A percentile compares a stretch with the other conserved stretches of the same genome.
Conservation (phyloP, 2,329 filamentous ascomycete genomes). For the Alternaria triticimaculans region DNA sequence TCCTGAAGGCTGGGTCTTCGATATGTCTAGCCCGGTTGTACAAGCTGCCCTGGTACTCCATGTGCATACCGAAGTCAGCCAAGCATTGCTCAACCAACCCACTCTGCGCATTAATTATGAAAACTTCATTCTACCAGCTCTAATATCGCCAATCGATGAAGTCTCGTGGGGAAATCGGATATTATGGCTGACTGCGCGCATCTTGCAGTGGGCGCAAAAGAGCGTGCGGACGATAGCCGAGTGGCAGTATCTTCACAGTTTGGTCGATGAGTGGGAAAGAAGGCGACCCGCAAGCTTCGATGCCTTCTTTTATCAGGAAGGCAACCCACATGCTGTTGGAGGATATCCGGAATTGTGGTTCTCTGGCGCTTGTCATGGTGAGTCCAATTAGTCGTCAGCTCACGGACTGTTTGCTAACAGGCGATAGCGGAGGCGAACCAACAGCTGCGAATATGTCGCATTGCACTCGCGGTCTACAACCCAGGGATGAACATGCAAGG, state of each 20-base stretch:
- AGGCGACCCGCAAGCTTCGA: constrained; percentile 21
- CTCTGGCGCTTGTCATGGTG: constrained; percentile 21
- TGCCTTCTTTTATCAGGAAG: constrained; percentile 20
- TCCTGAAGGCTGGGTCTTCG: constrained; percentile 18
- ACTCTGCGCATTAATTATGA: constrained; percentile 22
- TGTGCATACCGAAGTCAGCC: constrained; percentile 24
- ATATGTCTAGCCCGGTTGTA: constrained; percentile 19
- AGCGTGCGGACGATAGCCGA: constrained; percentile 4
- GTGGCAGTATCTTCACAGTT: constrained; percentile 15
- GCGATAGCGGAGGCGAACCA: constrained; percentile 24
- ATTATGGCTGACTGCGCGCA: constrained; percentile 23
- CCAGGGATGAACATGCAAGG: not conserved
- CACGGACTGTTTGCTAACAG: not conserved
- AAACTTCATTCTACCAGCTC: constrained; percentile 8
- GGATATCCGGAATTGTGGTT: constrained; percentile 27
- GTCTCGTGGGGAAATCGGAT: constrained; percentile 25
- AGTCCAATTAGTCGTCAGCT: not conserved
- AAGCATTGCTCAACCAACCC: constrained; percentile 15
- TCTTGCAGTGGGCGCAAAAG: constrained; percentile 21
- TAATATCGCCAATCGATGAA: constrained; percentile 14
- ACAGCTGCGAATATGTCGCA: constrained; percentile 22
- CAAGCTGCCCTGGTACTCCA: constrained; percentile 27
- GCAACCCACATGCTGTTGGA: not conserved
- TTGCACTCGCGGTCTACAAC: constrained; percentile 15
- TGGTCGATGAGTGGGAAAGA: constrained; percentile 29